phyloP scores from a whole-genome alignment of 805 yeast genomes.

The Candida peoriensis region DNA sequence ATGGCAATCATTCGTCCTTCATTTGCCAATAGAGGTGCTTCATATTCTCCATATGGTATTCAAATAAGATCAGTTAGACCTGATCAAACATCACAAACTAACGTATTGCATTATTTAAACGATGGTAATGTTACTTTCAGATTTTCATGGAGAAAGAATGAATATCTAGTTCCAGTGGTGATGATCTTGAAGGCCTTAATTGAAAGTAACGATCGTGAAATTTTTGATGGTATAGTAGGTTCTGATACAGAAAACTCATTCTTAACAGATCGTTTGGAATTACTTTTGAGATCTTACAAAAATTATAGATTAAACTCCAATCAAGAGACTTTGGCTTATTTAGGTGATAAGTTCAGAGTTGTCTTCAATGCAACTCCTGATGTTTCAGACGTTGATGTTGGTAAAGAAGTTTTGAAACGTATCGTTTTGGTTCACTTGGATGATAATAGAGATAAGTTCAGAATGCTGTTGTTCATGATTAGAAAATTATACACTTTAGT shows the following conservation, averaged over 20 bases:
- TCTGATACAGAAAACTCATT: slow-evolving; percentile 82
- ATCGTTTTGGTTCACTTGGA: slow-evolving; percentile 87
- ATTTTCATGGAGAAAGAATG: slow-evolving; percentile 96
- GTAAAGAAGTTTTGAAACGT: slow-evolving; percentile 73
- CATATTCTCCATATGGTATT: slow-evolving; percentile 85
- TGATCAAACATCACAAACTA: slow-evolving; percentile 96
- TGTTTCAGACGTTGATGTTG: slow-evolving; percentile 84
- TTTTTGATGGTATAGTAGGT: slow-evolving; percentile 95
- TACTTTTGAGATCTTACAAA: slow-evolving; percentile 84
- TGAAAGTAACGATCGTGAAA: slow-evolving; percentile 90
- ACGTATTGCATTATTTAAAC: slow-evolving; percentile 90
- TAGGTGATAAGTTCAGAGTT: slow-evolving; percentile 94
- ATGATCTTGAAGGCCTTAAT: slow-evolving; percentile 87
- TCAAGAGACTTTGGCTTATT: slow-evolving; percentile 85
- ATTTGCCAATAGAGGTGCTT: slow-evolving; percentile 88
- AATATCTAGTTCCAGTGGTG: slow-evolving; percentile 87
- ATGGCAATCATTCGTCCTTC: slow-evolving; percentile 97
- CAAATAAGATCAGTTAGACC: slow-evolving; percentile 93
- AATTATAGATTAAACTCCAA: slow-evolving; percentile 71
- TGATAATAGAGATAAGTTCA: slow-evolving; percentile 72
- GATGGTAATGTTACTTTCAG: slow-evolving; percentile 97
- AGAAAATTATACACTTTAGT: slow-evolving; percentile 91
- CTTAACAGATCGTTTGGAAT: slow-evolving; percentile 95
- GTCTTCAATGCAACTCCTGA: slow-evolving; percentile 89
- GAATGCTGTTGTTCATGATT: slow-evolving; percentile 87